Evolutionary conservation across 2,329 filamentous ascomycete genomes (phyloP).

Genomic region (Chrysoporthe austroafricana): DNA sequence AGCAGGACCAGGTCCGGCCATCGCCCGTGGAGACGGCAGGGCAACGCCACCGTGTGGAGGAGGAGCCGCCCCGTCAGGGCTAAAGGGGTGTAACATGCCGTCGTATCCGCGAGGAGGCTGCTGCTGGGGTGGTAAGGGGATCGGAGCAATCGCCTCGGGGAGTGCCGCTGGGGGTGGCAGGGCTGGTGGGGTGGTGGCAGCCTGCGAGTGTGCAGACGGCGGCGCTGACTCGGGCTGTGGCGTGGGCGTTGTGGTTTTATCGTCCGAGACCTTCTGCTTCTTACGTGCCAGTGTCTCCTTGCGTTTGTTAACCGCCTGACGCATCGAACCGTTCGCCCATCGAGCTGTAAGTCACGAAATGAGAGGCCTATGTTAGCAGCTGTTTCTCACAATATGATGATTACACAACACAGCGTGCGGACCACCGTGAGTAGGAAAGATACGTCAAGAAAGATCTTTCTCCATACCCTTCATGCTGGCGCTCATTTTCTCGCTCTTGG

Average conservation of each 20-base stretch:
- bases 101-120: conserved; percentile 11
- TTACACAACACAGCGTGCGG: conserved; percentile 1
- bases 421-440: not conserved
- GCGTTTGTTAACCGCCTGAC: conserved; percentile 61
- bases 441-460: not conserved
- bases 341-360: conserved; percentile 45
- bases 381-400: not conserved
- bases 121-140: conserved; percentile 13
- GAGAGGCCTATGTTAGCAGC: conserved; percentile 19
- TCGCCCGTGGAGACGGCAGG: not conserved
- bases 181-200: conserved; percentile 5
- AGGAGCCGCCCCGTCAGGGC: not conserved
- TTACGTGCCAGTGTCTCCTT: conserved; percentile 64
- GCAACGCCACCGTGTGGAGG: not conserved
- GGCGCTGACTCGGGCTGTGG: conserved; percentile 25
- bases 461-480: conserved; percentile 66
- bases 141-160: not conserved
- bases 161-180: conserved; percentile 1
- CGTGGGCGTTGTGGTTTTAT: conserved; percentile 24
- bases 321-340: conserved; percentile 65
- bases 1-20: not conserved
- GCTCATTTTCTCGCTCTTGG: conserved; percentile 70
- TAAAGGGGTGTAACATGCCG: conserved; percentile 10
- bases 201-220: conserved; percentile 22
- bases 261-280: conserved; percentile 41